Percentiles rank a stretch among this genome's conserved stretches.
Conservation (phyloP, 257 asterid genomes). For the Lycium barbarum region DNA sequence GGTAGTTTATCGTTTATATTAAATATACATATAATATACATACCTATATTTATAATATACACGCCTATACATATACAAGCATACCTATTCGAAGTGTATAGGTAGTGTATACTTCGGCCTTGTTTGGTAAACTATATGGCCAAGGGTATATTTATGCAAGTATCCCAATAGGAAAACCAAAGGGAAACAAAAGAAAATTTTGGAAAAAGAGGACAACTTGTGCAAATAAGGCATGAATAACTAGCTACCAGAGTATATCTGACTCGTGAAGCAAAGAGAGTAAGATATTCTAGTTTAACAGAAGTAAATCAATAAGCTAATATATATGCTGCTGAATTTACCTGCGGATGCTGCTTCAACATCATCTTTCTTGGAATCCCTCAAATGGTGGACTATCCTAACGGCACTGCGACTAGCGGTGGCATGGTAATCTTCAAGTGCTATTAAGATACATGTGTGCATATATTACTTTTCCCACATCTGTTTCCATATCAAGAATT, state of each 20-base stretch:
- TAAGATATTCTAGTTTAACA: neutral
- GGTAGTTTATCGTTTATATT: too few species aligned
- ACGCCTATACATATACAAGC: too few species aligned
- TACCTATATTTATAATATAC: too few species aligned
- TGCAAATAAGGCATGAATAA: neutral
- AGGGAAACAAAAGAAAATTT: neutral
- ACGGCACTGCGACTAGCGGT: constrained; percentile 25
- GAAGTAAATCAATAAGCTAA: neutral
- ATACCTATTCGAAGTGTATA: too few species aligned
- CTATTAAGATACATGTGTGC: constrained; percentile 45
- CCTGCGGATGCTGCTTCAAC: constrained; percentile 54
- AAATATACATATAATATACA: too few species aligned
- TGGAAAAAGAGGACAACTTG: neutral
- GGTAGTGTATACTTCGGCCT: too few species aligned
- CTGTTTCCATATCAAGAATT: constrained; percentile 43
- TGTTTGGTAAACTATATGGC: too few species aligned
- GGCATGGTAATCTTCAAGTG: constrained; percentile 51
- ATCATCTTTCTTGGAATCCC: constrained; percentile 41
- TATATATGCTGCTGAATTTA: neutral
- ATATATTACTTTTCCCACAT: constrained; percentile 41
- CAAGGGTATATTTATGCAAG: too few species aligned
- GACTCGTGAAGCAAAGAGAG: too few species aligned
- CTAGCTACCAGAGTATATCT: neutral
- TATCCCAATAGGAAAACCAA: neutral
- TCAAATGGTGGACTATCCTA: constrained; percentile 46